These are phyloP conservation scores for Avena atlantica DNA, from an alignment of 176 grass and related monocot genomes.

Conservation along the genomic window DNA sequence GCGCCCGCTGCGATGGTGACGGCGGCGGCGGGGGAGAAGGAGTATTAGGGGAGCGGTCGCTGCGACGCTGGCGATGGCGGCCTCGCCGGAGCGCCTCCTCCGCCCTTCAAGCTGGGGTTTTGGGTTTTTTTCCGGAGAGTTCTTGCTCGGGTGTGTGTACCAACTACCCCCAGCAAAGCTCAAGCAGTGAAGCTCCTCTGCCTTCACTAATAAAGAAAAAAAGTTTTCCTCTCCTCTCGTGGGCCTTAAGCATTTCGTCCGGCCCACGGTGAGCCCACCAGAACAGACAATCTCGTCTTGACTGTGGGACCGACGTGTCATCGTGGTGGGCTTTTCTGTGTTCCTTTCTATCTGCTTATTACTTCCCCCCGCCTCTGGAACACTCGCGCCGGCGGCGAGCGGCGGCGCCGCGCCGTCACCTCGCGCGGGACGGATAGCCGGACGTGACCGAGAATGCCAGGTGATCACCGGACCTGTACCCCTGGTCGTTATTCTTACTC, in stretches of 20 bases:
- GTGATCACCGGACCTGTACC: neutral
- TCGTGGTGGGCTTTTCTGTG: neutral
- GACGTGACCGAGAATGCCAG: neutral
- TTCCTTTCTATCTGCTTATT: neutral
- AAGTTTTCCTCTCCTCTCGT: neutral
- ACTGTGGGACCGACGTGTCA: neutral
- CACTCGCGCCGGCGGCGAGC: conserved; percentile 19
- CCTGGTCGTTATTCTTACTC: neutral
- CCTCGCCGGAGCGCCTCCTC: neutral
- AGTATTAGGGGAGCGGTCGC: neutral
- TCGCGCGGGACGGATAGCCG: neutral
- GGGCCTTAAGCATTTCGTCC: neutral
- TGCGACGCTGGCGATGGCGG: neutral
- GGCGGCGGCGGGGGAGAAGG: neutral
- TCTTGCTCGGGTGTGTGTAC: neutral
- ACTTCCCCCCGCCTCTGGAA: neutral
- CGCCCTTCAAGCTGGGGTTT: neutral
- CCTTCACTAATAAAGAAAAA: neutral
- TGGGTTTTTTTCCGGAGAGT: neutral
- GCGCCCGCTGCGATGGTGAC: neutral
- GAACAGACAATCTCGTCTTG: neutral
- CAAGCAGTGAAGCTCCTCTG: neutral
- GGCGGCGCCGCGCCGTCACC: conserved; percentile 10
- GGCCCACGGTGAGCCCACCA: neutral
- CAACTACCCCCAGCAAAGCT: neutral